Evolutionary conservation across 2,329 filamentous ascomycete species (phyloP).

Genomic region (Chrysoporthe deuterocubensis): DNA sequence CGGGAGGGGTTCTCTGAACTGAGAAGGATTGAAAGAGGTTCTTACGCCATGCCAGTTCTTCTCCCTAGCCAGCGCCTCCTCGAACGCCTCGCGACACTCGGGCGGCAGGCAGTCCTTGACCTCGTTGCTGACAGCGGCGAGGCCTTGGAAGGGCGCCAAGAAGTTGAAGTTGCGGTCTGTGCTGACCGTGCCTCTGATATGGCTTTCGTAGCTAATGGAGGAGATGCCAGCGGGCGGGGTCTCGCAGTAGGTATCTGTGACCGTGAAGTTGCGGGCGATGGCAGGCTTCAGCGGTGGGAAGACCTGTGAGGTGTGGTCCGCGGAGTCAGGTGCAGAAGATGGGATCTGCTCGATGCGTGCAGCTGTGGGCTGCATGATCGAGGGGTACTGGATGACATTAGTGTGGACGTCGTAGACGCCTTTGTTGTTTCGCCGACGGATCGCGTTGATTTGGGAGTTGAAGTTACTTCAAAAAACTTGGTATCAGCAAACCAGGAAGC

Average conservation of each 20-base stretch:
- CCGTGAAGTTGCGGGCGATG: constrained; percentile 59
- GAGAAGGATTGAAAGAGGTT: neutral
- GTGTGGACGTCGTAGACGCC: constrained; percentile 95
- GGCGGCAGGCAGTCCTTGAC: constrained; percentile 67
- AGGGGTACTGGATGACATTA: constrained; percentile 86
- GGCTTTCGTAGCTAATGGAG: constrained; percentile 48
- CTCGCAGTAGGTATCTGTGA: constrained; percentile 60
- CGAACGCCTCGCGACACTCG: constrained; percentile 74
- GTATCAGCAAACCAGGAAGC: neutral
- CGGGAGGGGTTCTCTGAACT: neutral
- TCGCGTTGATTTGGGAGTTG: constrained; percentile 73
- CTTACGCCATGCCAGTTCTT: constrained; percentile 65
- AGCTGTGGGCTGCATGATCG: constrained; percentile 86
- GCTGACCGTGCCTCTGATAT: constrained; percentile 41
- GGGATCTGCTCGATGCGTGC: constrained; percentile 78
- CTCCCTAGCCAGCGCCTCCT: constrained; percentile 68
- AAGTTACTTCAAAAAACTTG: constrained; percentile 65
- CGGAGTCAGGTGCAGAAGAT: constrained; percentile 42
- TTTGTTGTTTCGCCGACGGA: constrained; percentile 69
- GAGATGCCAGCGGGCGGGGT: constrained; percentile 53
- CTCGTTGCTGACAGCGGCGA: constrained; percentile 67
- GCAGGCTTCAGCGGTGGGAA: constrained; percentile 55
- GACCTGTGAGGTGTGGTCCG: constrained; percentile 36
- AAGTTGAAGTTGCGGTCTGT: constrained; percentile 47
- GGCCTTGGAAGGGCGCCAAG: constrained; percentile 59